phyloP scores from a whole-genome alignment of 352 stramenopile genomes.

The Phytopythium boreale region DNA sequence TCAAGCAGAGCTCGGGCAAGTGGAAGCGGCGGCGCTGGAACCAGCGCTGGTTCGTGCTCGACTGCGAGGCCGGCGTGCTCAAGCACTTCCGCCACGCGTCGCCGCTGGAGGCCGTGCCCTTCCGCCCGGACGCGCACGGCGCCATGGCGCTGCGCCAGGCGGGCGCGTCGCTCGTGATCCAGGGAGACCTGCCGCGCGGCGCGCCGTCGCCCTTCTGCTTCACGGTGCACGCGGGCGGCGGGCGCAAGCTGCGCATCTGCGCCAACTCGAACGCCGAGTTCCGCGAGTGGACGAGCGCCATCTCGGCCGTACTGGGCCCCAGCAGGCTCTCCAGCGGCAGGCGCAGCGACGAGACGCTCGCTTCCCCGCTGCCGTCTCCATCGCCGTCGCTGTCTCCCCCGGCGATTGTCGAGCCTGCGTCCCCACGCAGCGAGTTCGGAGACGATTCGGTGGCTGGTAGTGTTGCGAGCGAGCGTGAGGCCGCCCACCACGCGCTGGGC shows the following conservation, averaged over 20 bases:
- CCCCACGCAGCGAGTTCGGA: neutral
- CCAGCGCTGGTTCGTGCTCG: slow-evolving; percentile 79
- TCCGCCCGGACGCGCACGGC: slow-evolving; percentile 60
- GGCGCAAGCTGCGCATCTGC: slow-evolving; percentile 51
- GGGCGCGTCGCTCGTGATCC: slow-evolving; percentile 61
- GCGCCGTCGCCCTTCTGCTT: slow-evolving; percentile 85
- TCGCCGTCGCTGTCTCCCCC: slow-evolving; percentile 2
- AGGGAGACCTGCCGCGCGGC: slow-evolving; percentile 58
- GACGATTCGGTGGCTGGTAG: neutral
- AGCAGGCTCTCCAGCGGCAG: slow-evolving; percentile 6
- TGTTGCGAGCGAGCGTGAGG: neutral
- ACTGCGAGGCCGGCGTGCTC: slow-evolving; percentile 55
- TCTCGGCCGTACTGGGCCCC: slow-evolving; percentile 65
- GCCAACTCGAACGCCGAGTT: slow-evolving; percentile 72
- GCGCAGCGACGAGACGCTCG: neutral
- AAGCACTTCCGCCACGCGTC: slow-evolving; percentile 76
- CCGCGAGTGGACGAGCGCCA: slow-evolving; percentile 68
- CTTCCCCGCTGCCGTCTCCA: slow-evolving; percentile 5
- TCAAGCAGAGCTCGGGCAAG: slow-evolving; percentile 77
- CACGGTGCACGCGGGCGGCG: slow-evolving; percentile 38
- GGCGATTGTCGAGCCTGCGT: neutral
- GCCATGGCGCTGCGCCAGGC: slow-evolving; percentile 38
- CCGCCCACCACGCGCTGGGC: neutral
- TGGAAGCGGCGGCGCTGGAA: slow-evolving; percentile 83
- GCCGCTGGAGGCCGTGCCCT: slow-evolving; percentile 41